Base-by-base conservation (phyloP, 805 yeast genomes). In the Ogataea kodamae region DNA sequence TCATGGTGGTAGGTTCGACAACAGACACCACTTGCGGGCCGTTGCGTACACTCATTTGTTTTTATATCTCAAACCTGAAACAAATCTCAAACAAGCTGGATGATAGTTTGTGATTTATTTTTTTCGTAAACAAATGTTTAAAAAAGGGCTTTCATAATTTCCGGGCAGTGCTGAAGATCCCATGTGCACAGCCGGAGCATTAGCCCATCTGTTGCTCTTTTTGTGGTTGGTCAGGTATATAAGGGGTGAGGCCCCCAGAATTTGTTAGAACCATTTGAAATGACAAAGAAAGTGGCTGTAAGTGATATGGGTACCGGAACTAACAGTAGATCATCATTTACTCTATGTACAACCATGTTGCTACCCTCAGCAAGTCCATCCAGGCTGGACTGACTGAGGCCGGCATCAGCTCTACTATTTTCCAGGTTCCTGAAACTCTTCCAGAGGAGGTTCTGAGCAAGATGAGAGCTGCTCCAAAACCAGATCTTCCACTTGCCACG, bases 351-450 rank as follows among this genome's bases (percentile, higher is more conserved):
- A 88, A 88, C 42, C 96, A 87, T 64, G 64, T 81, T 47, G 76
- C 78, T 45, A 62, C 67, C 25, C 52, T 84, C 50, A 94, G 95
- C 22, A 74, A 78, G 57, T 65, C 82, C 26, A 76, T 76, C 53
- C 72, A 81, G 62, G 62, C 62, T 35, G 95, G 95, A 48, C 70
- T 83, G 26, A 79, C 74, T 55, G 67, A 74, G 6, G 76, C 82
- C 10, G 94, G 90, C 42, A 79, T 81, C 38, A 39, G 55, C 13
- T 95, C 84, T 21, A 79, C 76, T 49, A 68, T 87, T 48, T 83
- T 62, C 71, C 94, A 82, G 66, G 76, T 88, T 34, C 78, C 83
- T 39, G 96, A 87, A 64, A 86, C 95, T 18, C 65, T 86, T 29
- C 50, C 78, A 12, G 68, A 69, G 23, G 86, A 75, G 9, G 67